Evolutionary conservation across 345 rosid species (phyloP), one percentile per base, ranked within the genome.

Genomic region (Camelina neglecta): DNA sequence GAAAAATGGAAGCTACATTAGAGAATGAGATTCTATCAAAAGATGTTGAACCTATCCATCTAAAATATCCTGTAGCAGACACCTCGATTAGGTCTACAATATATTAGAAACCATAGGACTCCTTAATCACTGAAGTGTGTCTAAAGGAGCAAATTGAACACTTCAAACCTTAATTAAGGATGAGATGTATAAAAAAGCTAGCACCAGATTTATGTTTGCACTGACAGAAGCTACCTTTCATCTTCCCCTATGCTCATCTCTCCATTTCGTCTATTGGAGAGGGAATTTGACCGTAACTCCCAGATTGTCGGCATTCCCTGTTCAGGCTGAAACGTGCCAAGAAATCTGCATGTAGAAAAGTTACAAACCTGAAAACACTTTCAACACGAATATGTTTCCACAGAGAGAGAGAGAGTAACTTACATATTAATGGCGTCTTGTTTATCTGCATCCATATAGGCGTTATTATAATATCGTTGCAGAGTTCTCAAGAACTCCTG

Each of bases 401-500:
- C 31, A 45, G 59, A 49, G 26, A 38, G 29, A 77, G 48, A 44
- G 65, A 47, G 56, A 68, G 81, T 45, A 75, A 69, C 87, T 87
- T 86, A 93, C 98, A 91, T 70, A 78, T 93, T 86, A 53, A 93
- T 89, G 45, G 98, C 98, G 60, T 90, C 91, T 79, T 93, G 96
- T 74, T 91, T 91, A 75, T 87, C 87, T 21, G 87, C 85, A 80
- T 91, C 98, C 96, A 91, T 87, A 80, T 91, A 93, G 39, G 94
- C 90, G 72, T 93, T 91, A 85, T 84, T 93, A 78, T 93, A 91
- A 79, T 93, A 91, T 26, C 98, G 87, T 74, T 93, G 97, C 69
- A 93, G 87, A 60, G 98, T 91, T 79, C 96, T 84, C 72, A 93
- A 89, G 82, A 93, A 89, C 84, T 93, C 98, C 75, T 91, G 96